Evolutionary conservation across 2,329 filamentous ascomycete genomes (phyloP).

Genomic region (Pseudogymnoascus sp.): DNA sequence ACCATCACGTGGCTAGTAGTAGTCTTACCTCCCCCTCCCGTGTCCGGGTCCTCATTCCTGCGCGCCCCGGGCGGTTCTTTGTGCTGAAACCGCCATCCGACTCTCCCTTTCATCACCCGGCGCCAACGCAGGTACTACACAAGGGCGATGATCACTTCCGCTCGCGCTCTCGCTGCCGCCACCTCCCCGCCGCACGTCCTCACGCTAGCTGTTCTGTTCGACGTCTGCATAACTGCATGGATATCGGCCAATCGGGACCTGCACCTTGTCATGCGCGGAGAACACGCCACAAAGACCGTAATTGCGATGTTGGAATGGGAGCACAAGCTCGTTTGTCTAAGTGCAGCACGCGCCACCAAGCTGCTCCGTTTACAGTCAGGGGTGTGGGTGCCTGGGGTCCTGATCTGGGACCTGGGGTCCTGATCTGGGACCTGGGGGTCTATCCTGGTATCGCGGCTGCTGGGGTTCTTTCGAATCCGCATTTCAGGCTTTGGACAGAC

Average conservation of each 20-base stretch:
- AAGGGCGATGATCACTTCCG: neutral
- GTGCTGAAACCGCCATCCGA: neutral
- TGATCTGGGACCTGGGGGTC: neutral
- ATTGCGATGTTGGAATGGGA: slow-evolving; percentile 6
- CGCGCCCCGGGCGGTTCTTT: slow-evolving; percentile 8
- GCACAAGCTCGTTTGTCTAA: neutral
- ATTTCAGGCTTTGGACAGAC: neutral
- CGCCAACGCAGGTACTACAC: slow-evolving; percentile 4
- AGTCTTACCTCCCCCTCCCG: neutral
- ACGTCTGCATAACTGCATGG: neutral
- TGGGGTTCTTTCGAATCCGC: slow-evolving; percentile 2
- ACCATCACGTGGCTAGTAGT: neutral
- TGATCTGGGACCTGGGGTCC: neutral
- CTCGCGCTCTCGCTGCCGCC: neutral
- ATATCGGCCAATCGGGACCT: neutral
- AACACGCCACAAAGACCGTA: neutral
- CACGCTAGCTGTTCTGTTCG: neutral
- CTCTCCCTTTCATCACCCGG: neutral
- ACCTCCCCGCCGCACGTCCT: slow-evolving; percentile 1
- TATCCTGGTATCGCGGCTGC: slow-evolving; percentile 4
- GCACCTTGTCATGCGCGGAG: neutral
- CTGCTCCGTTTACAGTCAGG: neutral
- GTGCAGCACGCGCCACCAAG: neutral
- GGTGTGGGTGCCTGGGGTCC: neutral
- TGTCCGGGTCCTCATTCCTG: neutral